phyloP scores from a whole-genome alignment of 108 stramenopile genomes.

The Nannochloropsis granulata region DNA sequence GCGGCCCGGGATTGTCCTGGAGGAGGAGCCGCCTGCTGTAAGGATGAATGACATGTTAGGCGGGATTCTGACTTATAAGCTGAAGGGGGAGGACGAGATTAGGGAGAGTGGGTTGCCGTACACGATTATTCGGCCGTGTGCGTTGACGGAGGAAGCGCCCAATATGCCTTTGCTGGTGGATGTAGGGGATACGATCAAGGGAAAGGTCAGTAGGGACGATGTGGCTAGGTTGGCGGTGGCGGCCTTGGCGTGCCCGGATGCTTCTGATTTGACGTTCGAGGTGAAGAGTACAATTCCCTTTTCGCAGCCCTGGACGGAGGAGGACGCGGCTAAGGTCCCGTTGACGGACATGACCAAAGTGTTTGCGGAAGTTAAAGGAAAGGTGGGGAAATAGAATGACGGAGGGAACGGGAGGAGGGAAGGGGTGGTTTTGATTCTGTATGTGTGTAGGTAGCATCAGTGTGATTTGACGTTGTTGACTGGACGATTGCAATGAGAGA shows the following conservation, averaged over 20 bases:
- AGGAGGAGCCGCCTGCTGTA: conserved; percentile 21
- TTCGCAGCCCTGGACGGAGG: conserved; percentile 5
- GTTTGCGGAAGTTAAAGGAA: not conserved
- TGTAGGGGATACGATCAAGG: conserved; percentile 22
- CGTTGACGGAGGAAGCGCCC: conserved; percentile 13
- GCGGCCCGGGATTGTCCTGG: conserved; percentile 11
- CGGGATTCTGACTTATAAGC: conserved; percentile 19
- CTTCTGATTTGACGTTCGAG: conserved; percentile 5
- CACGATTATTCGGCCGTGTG: conserved; percentile 15
- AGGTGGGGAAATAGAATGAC: not conserved
- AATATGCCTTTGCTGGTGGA: conserved; percentile 10
- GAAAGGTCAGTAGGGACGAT: conserved; percentile 23
- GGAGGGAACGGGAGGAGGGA: not conserved
- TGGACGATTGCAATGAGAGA: no score
- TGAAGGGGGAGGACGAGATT: conserved; percentile 15
- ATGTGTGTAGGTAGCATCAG: no score
- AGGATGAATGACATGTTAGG: conserved; percentile 31
- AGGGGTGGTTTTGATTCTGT: no score
- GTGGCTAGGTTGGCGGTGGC: conserved; percentile 10
- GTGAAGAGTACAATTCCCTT: conserved; percentile 21
- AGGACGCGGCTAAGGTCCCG: not conserved
- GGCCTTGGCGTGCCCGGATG: conserved; percentile 1
- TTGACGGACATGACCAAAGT: not conserved
- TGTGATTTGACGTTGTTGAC: no score
- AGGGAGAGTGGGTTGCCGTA: conserved; percentile 8